Percentiles rank a stretch among this genome's conserved stretches.
Conservation (phyloP, 1,284 basidiomycete species). For the Gomphus bonarii region DNA sequence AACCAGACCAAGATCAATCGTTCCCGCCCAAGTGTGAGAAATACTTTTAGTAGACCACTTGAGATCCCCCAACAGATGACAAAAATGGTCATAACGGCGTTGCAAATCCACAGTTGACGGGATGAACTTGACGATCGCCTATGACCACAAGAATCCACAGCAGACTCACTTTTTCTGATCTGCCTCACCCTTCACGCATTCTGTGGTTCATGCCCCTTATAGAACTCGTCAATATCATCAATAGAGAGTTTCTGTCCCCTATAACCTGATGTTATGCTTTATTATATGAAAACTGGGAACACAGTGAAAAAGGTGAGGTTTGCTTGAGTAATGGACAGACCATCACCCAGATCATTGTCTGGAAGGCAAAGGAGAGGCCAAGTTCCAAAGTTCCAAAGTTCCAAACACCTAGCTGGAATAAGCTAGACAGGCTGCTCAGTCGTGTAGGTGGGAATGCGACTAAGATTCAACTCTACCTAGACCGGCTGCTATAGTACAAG, state of each 20-base stretch:
- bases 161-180: constrained; percentile 85
- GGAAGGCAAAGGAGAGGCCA: constrained; percentile 78
- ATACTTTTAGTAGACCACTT: constrained; percentile 90
- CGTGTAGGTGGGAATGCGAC: too few species aligned
- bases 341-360: constrained; percentile 59
- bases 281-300: constrained; percentile 20
- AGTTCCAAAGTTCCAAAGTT: constrained; percentile 56
- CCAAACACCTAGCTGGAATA: constrained; percentile 3
- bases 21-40: constrained; percentile 77
- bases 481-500: too few species aligned
- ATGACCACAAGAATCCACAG: neutral
- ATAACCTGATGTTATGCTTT: constrained; percentile 70
- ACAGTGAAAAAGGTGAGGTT: neutral
- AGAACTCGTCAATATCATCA: constrained; percentile 96
- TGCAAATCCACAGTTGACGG: neutral
- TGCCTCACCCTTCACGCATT: constrained; percentile 85
- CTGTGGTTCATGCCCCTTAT: constrained; percentile 64
- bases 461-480: too few species aligned
- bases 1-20: constrained; percentile 64
- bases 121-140: neutral
- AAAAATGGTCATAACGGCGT: neutral
- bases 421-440: too few species aligned
- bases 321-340: constrained; percentile 62
- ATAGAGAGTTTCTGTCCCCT: constrained; percentile 83
- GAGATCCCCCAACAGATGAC: constrained; percentile 61